phyloP scores from a whole-genome alignment of 192 early-diverging fungal genomes.

The Backusella australiensis region DNA sequence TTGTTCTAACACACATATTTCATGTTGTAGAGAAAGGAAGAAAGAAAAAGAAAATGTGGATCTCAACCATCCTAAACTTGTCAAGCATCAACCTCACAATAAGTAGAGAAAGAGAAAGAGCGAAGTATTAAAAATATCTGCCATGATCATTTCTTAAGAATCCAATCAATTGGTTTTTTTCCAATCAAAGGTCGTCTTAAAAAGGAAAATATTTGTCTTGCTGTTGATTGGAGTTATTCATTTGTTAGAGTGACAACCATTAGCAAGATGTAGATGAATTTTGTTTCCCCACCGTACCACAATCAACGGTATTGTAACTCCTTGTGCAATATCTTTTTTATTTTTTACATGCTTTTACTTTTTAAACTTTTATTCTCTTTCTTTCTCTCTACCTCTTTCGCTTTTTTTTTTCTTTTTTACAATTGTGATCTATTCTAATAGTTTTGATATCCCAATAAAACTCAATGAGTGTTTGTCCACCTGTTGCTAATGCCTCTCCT shows the following conservation, averaged over 20 bases:
- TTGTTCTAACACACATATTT: not conserved
- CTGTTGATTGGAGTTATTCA: not conserved
- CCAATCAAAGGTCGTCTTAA: not conserved
- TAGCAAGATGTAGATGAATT: slow-evolving; percentile 1
- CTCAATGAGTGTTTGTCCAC: not conserved
- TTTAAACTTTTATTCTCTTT: not conserved
- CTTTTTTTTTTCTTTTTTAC: not conserved
- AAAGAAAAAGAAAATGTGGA: not conserved
- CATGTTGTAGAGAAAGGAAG: not conserved
- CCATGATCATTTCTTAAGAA: not conserved
- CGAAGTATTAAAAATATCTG: not conserved
- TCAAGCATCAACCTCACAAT: not conserved
- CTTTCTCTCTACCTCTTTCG: not conserved
- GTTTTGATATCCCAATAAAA: not conserved
- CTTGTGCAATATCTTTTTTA: not conserved
- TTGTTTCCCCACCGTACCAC: not conserved
- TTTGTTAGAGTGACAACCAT: slow-evolving; percentile 6
- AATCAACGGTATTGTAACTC: not conserved
- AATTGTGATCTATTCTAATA: not conserved
- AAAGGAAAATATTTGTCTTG: slow-evolving; percentile 2
- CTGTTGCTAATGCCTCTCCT: not conserved
- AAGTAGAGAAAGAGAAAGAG: not conserved
- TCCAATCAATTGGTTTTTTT: not conserved
- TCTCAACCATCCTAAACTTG: not conserved
- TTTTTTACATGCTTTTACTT: not conserved